A percentile compares a stretch with the other conserved stretches of the same genome.
phyloP scores from a whole-genome alignment of 176 grass and related monocot genomes.

The Dactylis glomerata region DNA sequence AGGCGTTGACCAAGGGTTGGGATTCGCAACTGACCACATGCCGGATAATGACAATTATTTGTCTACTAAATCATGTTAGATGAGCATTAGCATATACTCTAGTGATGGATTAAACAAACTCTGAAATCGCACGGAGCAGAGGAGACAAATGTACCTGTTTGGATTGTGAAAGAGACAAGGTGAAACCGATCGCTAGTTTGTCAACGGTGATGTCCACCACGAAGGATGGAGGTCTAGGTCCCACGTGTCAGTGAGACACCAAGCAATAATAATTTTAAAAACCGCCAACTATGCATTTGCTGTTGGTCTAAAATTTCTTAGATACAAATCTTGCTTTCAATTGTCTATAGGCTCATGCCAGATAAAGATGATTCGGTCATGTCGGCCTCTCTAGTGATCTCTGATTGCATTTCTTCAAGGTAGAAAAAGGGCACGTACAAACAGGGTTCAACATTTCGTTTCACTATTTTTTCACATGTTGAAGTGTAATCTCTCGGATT shows the following conservation, averaged over 20 bases:
- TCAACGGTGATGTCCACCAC: not conserved
- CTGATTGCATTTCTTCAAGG: too few relatives aligned
- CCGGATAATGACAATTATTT: slow-evolving; percentile 13
- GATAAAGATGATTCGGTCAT: too few relatives aligned
- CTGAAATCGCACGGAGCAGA: not conserved
- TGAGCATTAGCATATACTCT: slow-evolving; percentile 1
- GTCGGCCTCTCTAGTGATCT: too few relatives aligned
- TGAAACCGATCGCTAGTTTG: not conserved
- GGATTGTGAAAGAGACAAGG: not conserved
- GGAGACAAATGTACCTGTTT: not conserved
- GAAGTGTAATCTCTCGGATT: too few relatives aligned
- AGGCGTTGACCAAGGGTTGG: slow-evolving; percentile 35
- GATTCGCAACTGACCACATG: slow-evolving; percentile 13
- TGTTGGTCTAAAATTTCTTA: not conserved
- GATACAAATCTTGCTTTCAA: too few relatives aligned
- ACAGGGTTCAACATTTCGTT: too few relatives aligned
- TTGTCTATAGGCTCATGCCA: too few relatives aligned
- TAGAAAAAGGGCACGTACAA: too few relatives aligned
- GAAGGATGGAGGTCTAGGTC: not conserved
- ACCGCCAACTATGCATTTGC: not conserved
- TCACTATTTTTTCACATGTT: too few relatives aligned
- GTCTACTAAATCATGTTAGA: not conserved
- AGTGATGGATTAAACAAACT: slow-evolving; percentile 22
- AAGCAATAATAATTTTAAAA: not conserved
- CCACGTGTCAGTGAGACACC: not conserved